Conservation (phyloP, 305 asterid genomes). For the Rubia occidens region DNA sequence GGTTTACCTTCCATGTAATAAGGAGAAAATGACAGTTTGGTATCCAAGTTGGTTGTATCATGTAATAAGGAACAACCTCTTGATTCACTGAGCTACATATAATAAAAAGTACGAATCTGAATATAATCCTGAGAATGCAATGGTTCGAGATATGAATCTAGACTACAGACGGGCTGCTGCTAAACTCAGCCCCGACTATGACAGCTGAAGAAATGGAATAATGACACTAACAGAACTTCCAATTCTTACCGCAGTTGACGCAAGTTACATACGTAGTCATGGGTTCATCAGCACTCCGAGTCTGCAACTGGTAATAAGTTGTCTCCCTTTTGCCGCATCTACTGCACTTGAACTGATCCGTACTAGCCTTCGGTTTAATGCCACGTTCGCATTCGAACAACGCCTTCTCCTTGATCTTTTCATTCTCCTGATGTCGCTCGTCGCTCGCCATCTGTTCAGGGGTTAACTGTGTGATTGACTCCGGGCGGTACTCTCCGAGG, state of each 20-base stretch:
- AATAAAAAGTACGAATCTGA: background rate
- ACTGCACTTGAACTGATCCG: constrained; percentile 59
- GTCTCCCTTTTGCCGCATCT: constrained; percentile 58
- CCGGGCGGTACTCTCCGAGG: constrained; percentile 47
- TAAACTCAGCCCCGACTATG: background rate
- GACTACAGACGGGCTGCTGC: constrained; percentile 7
- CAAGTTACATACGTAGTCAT: constrained; percentile 85
- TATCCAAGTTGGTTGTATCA: no score
- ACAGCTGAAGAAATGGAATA: constrained; percentile 6
- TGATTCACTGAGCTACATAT: background rate
- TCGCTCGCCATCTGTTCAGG: constrained; percentile 94
- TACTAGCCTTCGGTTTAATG: constrained; percentile 59
- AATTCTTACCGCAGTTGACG: constrained; percentile 62
- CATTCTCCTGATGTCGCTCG: constrained; percentile 56
- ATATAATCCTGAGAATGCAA: background rate
- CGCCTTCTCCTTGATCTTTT: constrained; percentile 66
- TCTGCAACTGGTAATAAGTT: constrained; percentile 84
- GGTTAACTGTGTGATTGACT: constrained; percentile 34
- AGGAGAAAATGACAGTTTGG: background rate
- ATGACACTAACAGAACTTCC: constrained; percentile 62
- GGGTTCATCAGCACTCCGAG: constrained; percentile 87
- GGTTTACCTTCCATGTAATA: background rate
- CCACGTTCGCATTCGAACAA: constrained; percentile 68
- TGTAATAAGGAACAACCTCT: background rate
- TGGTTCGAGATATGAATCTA: background rate